A percentile compares a stretch with the other conserved stretches of the same genome.
phyloP scores from a whole-genome alignment of 2,329 filamentous ascomycete genomes.

The Clarireedia hainanense region DNA sequence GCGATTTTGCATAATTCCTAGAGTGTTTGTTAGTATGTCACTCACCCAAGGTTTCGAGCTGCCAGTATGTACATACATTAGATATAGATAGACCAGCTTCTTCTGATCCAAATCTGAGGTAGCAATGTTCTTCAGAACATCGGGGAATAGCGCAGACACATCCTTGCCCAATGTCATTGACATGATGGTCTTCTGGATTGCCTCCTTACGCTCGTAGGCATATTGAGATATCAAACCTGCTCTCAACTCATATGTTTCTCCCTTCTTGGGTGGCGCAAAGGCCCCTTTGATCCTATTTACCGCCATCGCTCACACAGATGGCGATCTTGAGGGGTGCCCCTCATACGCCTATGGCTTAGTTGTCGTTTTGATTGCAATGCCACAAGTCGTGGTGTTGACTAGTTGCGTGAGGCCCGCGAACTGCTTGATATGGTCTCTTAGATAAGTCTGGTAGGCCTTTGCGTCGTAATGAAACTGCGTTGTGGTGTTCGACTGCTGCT shows the following conservation, averaged over 20 bases:
- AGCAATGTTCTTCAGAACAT: constrained; percentile 98
- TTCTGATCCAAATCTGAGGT: constrained; percentile 94
- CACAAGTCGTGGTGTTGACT: constrained; percentile 14
- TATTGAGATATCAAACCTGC: constrained; percentile 96
- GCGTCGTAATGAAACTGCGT: not conserved
- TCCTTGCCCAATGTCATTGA: constrained; percentile 99
- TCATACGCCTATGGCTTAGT: constrained; percentile 27
- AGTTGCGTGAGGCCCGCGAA: not conserved
- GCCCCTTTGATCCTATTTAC: constrained; percentile 94
- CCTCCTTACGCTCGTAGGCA: constrained; percentile 97
- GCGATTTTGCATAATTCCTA: constrained; percentile 99
- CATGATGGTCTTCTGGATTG: constrained; percentile 99
- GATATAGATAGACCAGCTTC: constrained; percentile 96
- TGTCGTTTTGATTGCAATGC: constrained; percentile 15
- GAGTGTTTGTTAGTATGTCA: constrained; percentile 9
- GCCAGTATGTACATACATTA: constrained; percentile 57
- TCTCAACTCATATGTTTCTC: constrained; percentile 95
- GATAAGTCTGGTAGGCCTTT: not conserved
- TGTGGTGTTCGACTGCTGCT: constrained; percentile 8
- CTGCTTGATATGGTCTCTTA: not conserved
- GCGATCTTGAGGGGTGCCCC: constrained; percentile 31
- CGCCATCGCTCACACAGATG: constrained; percentile 57
- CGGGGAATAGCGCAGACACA: constrained; percentile 92
- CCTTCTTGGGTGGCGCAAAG: constrained; percentile 88
- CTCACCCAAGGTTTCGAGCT: not conserved